phyloP scores from a whole-genome alignment of 176 grass and related monocot species.

The Oryza punctata region DNA sequence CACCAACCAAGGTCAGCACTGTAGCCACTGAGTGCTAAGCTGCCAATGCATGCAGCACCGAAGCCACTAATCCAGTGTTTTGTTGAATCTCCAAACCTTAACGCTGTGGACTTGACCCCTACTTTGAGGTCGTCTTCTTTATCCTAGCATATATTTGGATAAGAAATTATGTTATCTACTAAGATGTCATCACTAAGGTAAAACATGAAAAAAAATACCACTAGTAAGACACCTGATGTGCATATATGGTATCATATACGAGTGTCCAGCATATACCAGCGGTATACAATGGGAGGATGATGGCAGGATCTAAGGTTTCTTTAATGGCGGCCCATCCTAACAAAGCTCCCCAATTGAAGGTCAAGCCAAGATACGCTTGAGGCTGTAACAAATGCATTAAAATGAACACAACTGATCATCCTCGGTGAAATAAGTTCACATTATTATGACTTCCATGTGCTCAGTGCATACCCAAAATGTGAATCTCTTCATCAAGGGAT shows the following conservation, averaged over 20 bases:
- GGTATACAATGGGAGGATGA: constrained; percentile 75
- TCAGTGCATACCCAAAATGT: constrained; percentile 78
- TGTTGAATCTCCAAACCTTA: constrained; percentile 78
- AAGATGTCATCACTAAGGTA: background rate
- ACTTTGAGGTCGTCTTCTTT: constrained; percentile 91
- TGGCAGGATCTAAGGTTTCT: constrained; percentile 62
- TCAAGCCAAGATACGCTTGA: constrained; percentile 88
- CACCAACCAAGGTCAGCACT: constrained; percentile 85
- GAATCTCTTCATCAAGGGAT: constrained; percentile 93
- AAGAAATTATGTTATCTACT: background rate
- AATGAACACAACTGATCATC: background rate
- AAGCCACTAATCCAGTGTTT: constrained; percentile 81
- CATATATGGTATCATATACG: constrained; percentile 94
- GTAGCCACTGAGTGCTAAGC: constrained; percentile 64
- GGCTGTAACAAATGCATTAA: constrained; percentile 52
- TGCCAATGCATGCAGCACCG: constrained; percentile 61
- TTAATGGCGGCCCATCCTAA: constrained; percentile 89
- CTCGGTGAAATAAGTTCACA: background rate
- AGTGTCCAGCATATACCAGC: constrained; percentile 89
- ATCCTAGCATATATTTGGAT: constrained; percentile 54
- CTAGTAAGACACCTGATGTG: constrained; percentile 68
- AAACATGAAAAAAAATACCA: background rate
- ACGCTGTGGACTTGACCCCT: constrained; percentile 85
- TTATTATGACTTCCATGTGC: background rate
- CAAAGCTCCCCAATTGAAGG: constrained; percentile 97